These are phyloP conservation scores for Potentilla sterilis DNA, from an alignment of 306 rosid species.

Conservation along the genomic window DNA sequence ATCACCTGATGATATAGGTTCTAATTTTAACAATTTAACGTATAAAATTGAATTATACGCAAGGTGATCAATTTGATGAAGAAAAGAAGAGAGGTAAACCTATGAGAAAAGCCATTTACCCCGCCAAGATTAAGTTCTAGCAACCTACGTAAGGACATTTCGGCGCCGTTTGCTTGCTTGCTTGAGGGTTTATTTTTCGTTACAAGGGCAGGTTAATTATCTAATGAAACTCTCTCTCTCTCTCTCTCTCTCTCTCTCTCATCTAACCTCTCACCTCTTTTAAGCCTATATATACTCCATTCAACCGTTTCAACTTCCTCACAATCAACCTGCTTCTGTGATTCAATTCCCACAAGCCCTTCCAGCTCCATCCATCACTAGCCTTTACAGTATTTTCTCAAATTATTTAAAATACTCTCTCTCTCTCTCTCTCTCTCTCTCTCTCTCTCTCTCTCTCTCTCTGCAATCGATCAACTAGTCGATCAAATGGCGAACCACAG, in stretches of 20 bases:
- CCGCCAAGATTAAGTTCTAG: background rate
- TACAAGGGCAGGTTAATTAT: background rate
- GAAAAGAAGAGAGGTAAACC: background rate
- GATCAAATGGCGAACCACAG: conserved; percentile 16
- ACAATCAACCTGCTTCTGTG: conserved; percentile 5
- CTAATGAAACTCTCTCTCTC: background rate
- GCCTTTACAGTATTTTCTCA: background rate
- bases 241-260: background rate
- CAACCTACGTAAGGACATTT: background rate
- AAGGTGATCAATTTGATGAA: background rate
- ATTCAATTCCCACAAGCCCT: background rate
- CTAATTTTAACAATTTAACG: background rate
- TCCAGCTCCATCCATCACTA: background rate
- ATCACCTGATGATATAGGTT: background rate
- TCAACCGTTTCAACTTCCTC: conserved; percentile 23
- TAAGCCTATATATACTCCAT: conserved; percentile 21
- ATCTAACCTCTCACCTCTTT: background rate
- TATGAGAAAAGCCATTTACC: background rate
- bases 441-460: background rate
- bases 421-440: background rate
- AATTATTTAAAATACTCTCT: background rate
- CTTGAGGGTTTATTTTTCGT: background rate
- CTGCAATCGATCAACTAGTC: background rate
- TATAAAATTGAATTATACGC: background rate
- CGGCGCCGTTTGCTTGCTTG: conserved; percentile 5